Percentiles rank a stretch among this genome's conserved stretches.
Conservation (phyloP, 2,329 filamentous ascomycete genomes). For the Shiraia sp. region DNA sequence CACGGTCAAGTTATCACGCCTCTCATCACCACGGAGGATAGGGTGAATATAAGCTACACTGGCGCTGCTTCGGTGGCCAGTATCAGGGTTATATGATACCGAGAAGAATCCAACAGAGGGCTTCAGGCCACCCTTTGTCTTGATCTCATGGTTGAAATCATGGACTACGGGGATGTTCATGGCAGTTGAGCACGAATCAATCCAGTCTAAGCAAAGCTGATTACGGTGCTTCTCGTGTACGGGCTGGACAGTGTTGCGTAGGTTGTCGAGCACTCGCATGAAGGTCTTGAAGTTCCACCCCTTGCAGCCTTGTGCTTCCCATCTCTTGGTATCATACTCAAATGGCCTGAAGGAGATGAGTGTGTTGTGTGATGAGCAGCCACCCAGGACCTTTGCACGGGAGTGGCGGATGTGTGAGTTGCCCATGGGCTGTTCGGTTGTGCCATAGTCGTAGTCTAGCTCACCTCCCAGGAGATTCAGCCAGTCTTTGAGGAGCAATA, state of each 20-base stretch:
- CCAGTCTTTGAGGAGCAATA: conserved; percentile 87
- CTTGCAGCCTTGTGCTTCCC: conserved; percentile 78
- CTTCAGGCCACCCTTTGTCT: conserved; percentile 70
- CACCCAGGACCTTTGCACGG: conserved; percentile 87
- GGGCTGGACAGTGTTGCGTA: conserved; percentile 88
- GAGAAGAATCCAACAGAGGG: conserved; percentile 88
- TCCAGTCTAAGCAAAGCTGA: conserved; percentile 90
- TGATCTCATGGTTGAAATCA: conserved; percentile 87
- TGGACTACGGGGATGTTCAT: conserved; percentile 79
- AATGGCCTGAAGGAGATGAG: conserved; percentile 92
- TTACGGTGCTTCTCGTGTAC: conserved; percentile 85
- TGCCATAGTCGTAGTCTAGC: conserved; percentile 89
- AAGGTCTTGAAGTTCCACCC: conserved; percentile 88
- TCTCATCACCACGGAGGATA: conserved; percentile 80
- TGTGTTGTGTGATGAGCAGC: conserved; percentile 93
- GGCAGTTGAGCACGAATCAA: conserved; percentile 76
- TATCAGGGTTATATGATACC: conserved; percentile 87
- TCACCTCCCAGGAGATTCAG: conserved; percentile 79
- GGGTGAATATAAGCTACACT: conserved; percentile 93
- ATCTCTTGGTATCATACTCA: conserved; percentile 82
- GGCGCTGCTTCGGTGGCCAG: conserved; percentile 80
- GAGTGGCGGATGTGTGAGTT: conserved; percentile 93
- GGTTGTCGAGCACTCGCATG: conserved; percentile 77
- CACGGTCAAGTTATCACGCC: conserved; percentile 80
- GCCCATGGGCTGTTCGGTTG: conserved; percentile 85